Evolutionary conservation across 306 rosid genomes (phyloP), one percentile per base, ranked within the genome.

Genomic region (Luffa acutangula): DNA sequence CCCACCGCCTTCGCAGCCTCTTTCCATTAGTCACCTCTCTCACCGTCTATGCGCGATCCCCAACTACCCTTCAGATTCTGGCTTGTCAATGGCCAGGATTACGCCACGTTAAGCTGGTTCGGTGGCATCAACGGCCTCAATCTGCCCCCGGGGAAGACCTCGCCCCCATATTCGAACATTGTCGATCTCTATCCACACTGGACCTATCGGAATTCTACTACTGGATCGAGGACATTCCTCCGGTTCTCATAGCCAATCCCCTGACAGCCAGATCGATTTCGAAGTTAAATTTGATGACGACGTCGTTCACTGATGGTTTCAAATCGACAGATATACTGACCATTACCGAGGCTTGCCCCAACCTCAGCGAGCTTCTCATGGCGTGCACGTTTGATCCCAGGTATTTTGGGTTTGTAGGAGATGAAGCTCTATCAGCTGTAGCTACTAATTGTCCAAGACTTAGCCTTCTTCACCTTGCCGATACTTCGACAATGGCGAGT

Each of bases 141-240:
- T 74, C 85, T 14, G 56, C 10, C 0, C 78, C 65, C 5, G 96
- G 96, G 10, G 83, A 93, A 5, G 97, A 95, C 81, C 92, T 93
- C 85, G 81, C 81, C 52, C 82, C 87, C 7, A 45, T 95, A 5
- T 86, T 93, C 43, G 85, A 82, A 25, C 87, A 83, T n/a, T 95
- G 97, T 77, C 83, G 60, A 33, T 77, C 87, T 2, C 87, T 93
- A 2, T 45, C 86, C 21, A 86, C 94, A 9, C 86, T 95, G 57
- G 97, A 95, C 85, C 82, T 93, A 14, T 93, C 99, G 15, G 81
- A 90, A 62, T 95, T 91, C 88, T 95, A 93, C 83, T 92, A 91
- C 91, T 91, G 93, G 91, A 87, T 95, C 13, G 97, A 95, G 71
- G 97, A 95, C 57, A 88, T 95, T 75, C 91, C 93, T 5, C 96